Evolutionary conservation across 768 basidiomycete genomes (phyloP).

Genomic region (Lactarius hengduanensis): DNA sequence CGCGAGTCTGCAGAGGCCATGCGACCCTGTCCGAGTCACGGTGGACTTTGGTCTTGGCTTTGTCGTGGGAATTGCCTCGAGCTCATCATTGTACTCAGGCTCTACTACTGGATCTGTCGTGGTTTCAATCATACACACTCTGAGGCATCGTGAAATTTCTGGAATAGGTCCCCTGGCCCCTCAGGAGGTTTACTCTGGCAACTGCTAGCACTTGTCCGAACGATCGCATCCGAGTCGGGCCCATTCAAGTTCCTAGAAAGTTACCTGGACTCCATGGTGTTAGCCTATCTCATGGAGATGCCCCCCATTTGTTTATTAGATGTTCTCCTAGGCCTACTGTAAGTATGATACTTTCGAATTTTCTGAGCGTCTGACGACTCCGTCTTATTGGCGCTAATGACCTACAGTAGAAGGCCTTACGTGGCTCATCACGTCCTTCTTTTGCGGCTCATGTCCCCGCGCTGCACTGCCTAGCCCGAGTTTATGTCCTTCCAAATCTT

Average conservation of each 20-base stretch:
- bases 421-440: background rate
- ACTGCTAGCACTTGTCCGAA: background rate
- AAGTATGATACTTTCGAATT: background rate
- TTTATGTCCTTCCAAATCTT: background rate
- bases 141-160: background rate
- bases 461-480: background rate
- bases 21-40: background rate
- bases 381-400: background rate
- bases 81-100: no score
- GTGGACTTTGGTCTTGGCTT: background rate
- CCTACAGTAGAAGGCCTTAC: background rate
- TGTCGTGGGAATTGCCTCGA: background rate
- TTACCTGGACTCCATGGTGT: background rate
- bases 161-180: background rate
- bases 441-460: background rate
- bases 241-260: background rate
- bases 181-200: background rate
- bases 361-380: background rate
- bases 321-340: background rate
- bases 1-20: slow-evolving; percentile 47
- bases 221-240: background rate
- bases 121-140: no score
- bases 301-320: background rate
- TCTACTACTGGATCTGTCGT: background rate
- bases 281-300: background rate